Evolutionary conservation across 1,139 yeast species (phyloP).

Genomic region (Debaryomyces coudertii): DNA sequence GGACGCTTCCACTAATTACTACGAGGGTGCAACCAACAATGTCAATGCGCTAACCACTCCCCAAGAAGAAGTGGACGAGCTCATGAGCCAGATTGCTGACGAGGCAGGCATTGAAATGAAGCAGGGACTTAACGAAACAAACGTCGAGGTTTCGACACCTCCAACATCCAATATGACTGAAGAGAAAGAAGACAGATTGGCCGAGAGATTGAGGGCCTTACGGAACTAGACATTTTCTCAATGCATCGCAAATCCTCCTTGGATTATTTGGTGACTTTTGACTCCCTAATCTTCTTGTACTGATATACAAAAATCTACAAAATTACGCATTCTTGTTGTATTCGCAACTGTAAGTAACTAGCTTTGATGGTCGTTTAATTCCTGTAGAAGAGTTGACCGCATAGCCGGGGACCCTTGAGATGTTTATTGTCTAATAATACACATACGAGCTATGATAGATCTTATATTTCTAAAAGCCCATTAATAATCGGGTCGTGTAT

Average conservation of each 20-base stretch:
- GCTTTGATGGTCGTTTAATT: too few species aligned
- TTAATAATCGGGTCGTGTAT: constrained; percentile 7
- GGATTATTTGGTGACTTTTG: background rate
- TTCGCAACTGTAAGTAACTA: too few species aligned
- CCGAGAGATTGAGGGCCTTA: constrained; percentile 86
- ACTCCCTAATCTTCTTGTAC: too few species aligned
- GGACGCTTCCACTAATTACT: constrained; percentile 91
- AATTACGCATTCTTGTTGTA: too few species aligned
- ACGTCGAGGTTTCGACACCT: constrained; percentile 48
- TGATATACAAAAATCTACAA: too few species aligned
- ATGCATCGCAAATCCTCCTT: background rate
- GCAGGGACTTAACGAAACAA: constrained; percentile 69
- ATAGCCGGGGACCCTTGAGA: background rate
- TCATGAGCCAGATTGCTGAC: constrained; percentile 94
- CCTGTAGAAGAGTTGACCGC: background rate
- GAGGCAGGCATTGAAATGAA: constrained; percentile 95
- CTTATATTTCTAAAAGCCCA: background rate
- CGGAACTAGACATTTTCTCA: constrained; percentile 23
- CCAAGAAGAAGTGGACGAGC: constrained; percentile 91
- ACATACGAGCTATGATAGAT: background rate
- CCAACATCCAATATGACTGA: constrained; percentile 51
- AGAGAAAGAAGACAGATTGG: constrained; percentile 83
- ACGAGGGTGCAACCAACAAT: constrained; percentile 85
- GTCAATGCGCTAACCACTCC: constrained; percentile 91
- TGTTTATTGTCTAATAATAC: background rate